Base-by-base conservation (phyloP, 345 rosid genomes). In the Clausena lansium region DNA sequence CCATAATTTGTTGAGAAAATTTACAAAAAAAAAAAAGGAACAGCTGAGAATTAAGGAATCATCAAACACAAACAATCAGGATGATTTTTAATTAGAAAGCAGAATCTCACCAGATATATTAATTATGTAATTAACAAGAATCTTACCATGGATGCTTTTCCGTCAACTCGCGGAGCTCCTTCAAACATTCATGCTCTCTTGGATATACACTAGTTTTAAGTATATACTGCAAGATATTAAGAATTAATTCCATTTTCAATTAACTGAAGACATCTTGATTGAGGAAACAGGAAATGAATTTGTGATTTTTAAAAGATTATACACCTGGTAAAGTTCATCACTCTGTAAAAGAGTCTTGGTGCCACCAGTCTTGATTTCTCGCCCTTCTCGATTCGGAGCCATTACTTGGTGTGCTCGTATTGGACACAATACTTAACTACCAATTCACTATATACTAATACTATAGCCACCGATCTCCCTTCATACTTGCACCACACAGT, bases 181-280 rank as follows among this genome's bases (percentile, higher is more conserved):
- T 95, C 99, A 95, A 90, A 71, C 93, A 15, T 80, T 91, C 96
- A 30, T 96, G 93, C 87, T 95, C 99, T 58, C 91, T 91, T 55
- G 99, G 99, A 80, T 92, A 95, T 35, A 95, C 99, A 73, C 97
- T 92, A 1, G 98, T 95, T 83, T 95, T 96, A 22, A 95, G 76
- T 54, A 95, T 93, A 76, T 95, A 95, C 97, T 93, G 83, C 63
- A 38, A 76, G 25, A 17, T 5, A 33, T 13, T 22, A 28, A 27
- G 0, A 0, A 28, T 27, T 13, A 27, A 61, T 47, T 47, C 54
- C 54, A 47, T 47, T 47, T 39, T 39, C 45, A 39, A 9, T 39
- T 39, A 39, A 39, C 9, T 39, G 5, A 14, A 4, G 54, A 14
- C 19, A 47, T 47, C 19, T 47, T 19, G 19, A 14, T 47, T 14